Base-by-base conservation (phyloP, 1,139 yeast species). In the Torulaspora pretoriensis region DNA sequence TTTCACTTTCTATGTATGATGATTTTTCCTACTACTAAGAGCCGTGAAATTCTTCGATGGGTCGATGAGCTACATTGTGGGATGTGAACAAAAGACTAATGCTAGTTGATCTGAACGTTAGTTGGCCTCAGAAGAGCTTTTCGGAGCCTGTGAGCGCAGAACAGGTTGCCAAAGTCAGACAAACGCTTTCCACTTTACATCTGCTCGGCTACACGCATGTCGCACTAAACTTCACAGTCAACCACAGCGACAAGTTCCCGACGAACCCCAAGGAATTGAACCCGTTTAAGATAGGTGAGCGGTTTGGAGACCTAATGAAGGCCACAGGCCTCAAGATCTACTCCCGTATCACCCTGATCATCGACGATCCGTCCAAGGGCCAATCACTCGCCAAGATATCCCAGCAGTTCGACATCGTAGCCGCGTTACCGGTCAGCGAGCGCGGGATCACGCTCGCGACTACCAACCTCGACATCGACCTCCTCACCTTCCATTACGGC, bases 341-440 rank as follows among this genome's bases (percentile, higher is more conserved):
- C 56, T 75, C 90, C 1, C 69, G 98, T 46, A 71, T 86, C 24
- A 92, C 97, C 0, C 62, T 92, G 5, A 70, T 80, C 4, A 75
- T 88, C 8, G 85, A 80, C 51, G 97, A 89, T 52, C 82, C 92
- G 0, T 72, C 90, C 5, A 84, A 84, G 54, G 80, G 86, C 40
- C 92, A 84, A 55, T 80, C 83, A 24, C 68, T 88, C 30, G 71
- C 83, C 25, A 79, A 78, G 56, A 69, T 82, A 43, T 80, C 78
- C 46, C 73, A 71, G 51, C 69, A 73, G 19, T 94, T 84, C 63
- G 97, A 92, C 62, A 65, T 92, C 3, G 73, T 92, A 9, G 87
- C 97, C 0, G 81, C 90, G 1, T 78, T 83, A 51, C 98, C 98
- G 1, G 62, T 73, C 30, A 78, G 82, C 45, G 98, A 92, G 59